Base-by-base conservation (phyloP, 306 rosid species). In the Lablab purpureus region DNA sequence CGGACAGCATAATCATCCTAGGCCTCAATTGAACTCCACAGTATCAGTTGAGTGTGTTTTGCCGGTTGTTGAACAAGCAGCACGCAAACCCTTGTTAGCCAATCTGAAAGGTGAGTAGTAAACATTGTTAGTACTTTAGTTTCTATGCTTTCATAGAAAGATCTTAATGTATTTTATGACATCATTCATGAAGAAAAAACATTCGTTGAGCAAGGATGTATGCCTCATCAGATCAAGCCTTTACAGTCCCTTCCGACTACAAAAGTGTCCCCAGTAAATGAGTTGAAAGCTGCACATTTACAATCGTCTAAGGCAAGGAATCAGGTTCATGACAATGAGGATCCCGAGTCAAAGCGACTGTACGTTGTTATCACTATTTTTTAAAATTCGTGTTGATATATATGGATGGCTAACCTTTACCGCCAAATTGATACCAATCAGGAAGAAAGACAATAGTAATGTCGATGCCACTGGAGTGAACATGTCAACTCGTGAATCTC, bases 1-100 rank as follows among this genome's bases (percentile, higher is more conserved):
- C 27, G 97, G 97, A 67, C 89, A 87, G 78, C 98, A 94, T 73
- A 89, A 82, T 82, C 98, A 94, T 85, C 88, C 91, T 70, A 88
- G 72, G 78, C 87, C 91, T 78, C 94, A 87, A 82, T 65, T 77
- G 40, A 87, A 68, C 74, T 66, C 74, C 76, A 81, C 84, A 19
- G 79, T 49, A 54, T 74, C 97, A 17, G 86, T 89, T 82, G 91
- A 89, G 67, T 64, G 63, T 80, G 79, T 76, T 73, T 78, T 79
- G 68, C 81, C 90, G 19, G n/a, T 67, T 69, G 82, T 59, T 69
- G 84, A 88, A 71, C 89, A 83, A 76, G 85, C 49, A 79, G 77
- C 77, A 50, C 85, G 55, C 10, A 87, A 76, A 50, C 79, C 84
- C 66, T 80, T 90, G 62, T 79, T 71, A 80, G 56, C 83, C 50